A percentile compares a stretch with the other conserved stretches of the same genome.
These are phyloP conservation scores for Calocera viscosa DNA, from an alignment of 768 basidiomycete genomes.

Conservation along the genomic window DNA sequence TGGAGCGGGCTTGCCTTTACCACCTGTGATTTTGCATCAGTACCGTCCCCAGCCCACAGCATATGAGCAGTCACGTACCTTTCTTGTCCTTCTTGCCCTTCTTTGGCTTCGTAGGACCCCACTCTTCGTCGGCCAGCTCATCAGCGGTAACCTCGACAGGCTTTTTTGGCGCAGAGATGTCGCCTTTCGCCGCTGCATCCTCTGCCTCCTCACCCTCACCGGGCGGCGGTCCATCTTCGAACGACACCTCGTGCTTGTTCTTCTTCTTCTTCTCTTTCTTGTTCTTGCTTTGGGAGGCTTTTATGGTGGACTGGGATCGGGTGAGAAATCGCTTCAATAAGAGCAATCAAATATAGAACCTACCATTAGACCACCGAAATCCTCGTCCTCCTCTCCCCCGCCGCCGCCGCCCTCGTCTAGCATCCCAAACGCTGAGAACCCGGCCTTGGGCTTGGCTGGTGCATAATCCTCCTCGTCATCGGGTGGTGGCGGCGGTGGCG, in stretches of 20 bases:
- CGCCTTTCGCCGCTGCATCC: constrained; percentile 26
- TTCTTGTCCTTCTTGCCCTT: constrained; percentile 48
- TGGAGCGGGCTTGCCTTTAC: constrained; percentile 12
- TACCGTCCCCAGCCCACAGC: too few species aligned
- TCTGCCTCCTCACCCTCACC: constrained; percentile 26
- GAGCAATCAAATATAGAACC: constrained; percentile 16
- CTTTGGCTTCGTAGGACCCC: constrained; percentile 47
- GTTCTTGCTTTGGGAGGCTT: constrained; percentile 38
- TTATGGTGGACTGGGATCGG: constrained; percentile 46
- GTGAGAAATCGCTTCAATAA: not conserved
- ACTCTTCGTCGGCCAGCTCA: constrained; percentile 62
- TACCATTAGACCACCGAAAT: constrained; percentile 69
- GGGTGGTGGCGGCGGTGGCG: not conserved
- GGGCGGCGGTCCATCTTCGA: constrained; percentile 20
- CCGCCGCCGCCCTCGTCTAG: constrained; percentile 32
- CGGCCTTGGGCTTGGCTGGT: constrained; percentile 20
- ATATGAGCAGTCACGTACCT: constrained; percentile 24
- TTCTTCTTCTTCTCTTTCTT: constrained; percentile 47
- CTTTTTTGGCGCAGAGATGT: constrained; percentile 27
- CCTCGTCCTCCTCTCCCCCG: constrained; percentile 30
- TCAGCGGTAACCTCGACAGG: constrained; percentile 51
- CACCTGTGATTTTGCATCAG: constrained; percentile 3
- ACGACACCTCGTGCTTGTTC: constrained; percentile 21
- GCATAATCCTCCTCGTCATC: constrained; percentile 9
- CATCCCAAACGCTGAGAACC: constrained; percentile 43